Evolutionary conservation across 164 flowering plant species (phyloP), one percentile per base, ranked within the genome.

Genomic region (Stephania cephalantha): DNA sequence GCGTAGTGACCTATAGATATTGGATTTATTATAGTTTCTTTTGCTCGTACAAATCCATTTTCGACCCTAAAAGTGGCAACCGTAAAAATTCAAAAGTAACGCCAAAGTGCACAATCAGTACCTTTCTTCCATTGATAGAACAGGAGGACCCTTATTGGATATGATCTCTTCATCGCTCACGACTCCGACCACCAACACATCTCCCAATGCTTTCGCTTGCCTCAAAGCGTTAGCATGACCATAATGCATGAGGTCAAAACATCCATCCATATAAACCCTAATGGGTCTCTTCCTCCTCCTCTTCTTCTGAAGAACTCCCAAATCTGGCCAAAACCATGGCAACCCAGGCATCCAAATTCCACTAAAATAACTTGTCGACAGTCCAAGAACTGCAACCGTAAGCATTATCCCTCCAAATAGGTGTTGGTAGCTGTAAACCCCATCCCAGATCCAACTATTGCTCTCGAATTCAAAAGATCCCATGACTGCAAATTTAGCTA

Each of bases 181-280:
- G 70, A 93, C 88, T 53, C 97, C 98, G 66, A 93, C 97, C 44
- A 93, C 90, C 85, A 93, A 78, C 77, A 87, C 88, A 85, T 93
- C 95, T 20, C 98, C 98, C 73, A 93, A 73, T 29, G 91, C 90
- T 80, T 86, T 90, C 7, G 98, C 98, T 79, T 93, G 97, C 78
- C 98, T 81, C 86, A 93, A 71, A 0, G 98, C 98, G 78, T 93
- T 93, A 58, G 92, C 93, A 79, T 93, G 98, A 35, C 98, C 98
- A 75, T 89, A 93, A 75, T 93, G 98, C 98, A 93, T 93, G 64
- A 93, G 89, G 84, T 93, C 97, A 74, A 91, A 93, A 73, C 98
- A 93, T 0, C 97, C 98, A 84, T 93, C 98, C 95, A 93, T 91
- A 74, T 91, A 93, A 69, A 93, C 97, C 61, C 97, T 87, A 25